Evolutionary conservation across 495 filamentous ascomycete species (phyloP), one percentile per base, ranked within the genome.

Genomic region (Trichoderma erinaceum): DNA sequence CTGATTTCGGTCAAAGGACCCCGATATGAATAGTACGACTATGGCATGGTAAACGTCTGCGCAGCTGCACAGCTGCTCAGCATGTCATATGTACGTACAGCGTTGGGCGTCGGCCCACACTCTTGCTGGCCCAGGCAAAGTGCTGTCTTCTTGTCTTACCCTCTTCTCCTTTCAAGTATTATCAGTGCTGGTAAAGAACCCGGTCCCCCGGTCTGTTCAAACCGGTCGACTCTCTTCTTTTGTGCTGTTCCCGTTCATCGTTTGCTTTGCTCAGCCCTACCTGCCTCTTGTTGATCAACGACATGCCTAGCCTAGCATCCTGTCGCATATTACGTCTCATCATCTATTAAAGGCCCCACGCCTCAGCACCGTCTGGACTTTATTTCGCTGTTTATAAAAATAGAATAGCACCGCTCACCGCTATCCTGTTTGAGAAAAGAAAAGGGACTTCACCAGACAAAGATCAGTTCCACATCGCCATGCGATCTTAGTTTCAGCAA

Each of bases 41-140:
- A 12, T 61, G 25, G 56, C 56, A 61, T 61, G 13, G 11, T 61
- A 18, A 61, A 61, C 56, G 11, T 21, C 56, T 61, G 56, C 25
- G 35, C 56, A 61, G 56, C 29, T 18, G 15, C 56, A 61, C 56
- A 61, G 56, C 29, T 18, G 15, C 27, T 32, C 56, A 32, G 25
- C 16, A 25, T 61, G 56, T 15, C 23, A 32, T 61, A 61, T 61
- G 56, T 61, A 61, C 56, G 56, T 61, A 32, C 56, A 61, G 56
- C 25, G 56, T 61, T 61, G 56, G 56, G 56, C n/a, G 56, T 61
- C 56, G 56, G 56, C 56, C 56, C 56, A 61, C 56, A 61, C 56
- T 61, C 56, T 21, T 38, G 35, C 56, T 21, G 56, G 56, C 56
- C 15, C 29, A 25, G 56, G 27, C 27, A 32, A 61, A 35, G 27